Evolutionary conservation across 1,284 basidiomycete species (phyloP).

Genomic region (Sporisorium sorghi): DNA sequence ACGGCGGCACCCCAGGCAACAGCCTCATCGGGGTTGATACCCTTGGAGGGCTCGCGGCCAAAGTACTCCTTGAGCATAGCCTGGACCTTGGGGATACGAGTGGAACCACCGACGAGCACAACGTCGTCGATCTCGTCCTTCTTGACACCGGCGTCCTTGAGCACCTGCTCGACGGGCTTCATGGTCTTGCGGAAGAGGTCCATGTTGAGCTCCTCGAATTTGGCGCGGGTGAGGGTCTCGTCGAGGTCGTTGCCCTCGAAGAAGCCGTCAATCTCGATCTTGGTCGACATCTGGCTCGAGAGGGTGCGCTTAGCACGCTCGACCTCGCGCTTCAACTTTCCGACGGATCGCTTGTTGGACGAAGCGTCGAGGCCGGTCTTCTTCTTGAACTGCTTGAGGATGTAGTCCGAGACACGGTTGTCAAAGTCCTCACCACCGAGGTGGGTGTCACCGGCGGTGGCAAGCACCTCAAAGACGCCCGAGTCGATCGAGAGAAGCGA

Average conservation of each 20-base stretch:
- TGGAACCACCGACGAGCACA: conserved; percentile 96
- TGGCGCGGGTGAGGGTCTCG: conserved; percentile 89
- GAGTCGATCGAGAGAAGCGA: conserved; percentile 95
- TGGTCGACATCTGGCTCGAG: conserved; percentile 79
- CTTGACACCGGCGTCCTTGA: conserved; percentile 97
- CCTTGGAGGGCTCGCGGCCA: conserved; percentile 90
- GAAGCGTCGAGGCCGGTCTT: conserved; percentile 76
- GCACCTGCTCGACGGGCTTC: conserved; percentile 98
- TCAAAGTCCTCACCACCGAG: conserved; percentile 99
- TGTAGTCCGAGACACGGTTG: conserved; percentile 75
- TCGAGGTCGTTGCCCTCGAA: conserved; percentile 96
- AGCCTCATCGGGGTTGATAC: conserved; percentile 85
- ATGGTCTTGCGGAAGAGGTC: conserved; percentile 99
- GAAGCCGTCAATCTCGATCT: conserved; percentile 84
- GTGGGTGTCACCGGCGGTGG: conserved; percentile 98
- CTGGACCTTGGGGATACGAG: conserved; percentile 97
- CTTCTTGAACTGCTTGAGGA: conserved; percentile 70
- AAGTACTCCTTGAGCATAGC: conserved; percentile 93
- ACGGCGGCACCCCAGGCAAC: conserved; percentile 93
- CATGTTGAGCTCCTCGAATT: conserved; percentile 98
- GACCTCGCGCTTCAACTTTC: conserved; percentile 97
- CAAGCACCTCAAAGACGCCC: conserved; percentile 96
- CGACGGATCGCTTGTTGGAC: conserved; percentile 87
- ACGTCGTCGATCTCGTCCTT: conserved; percentile 97
- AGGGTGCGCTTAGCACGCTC: conserved; percentile 99